Percentiles rank a stretch among this genome's conserved stretches.
phyloP scores from a whole-genome alignment of 768 basidiomycete genomes.

The Boletus sp. region DNA sequence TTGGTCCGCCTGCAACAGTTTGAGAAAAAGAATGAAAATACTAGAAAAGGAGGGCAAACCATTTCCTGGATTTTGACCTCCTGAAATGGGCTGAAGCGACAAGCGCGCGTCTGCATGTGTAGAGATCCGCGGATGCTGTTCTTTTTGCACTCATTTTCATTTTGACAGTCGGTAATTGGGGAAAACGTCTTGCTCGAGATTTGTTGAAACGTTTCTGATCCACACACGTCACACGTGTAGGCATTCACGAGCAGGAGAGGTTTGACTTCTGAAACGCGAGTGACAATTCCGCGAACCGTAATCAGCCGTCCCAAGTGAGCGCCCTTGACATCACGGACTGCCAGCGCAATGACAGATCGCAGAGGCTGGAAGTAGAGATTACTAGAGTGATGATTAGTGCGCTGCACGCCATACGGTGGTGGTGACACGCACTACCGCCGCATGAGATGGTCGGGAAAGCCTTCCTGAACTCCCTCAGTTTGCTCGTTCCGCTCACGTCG shows the following conservation, averaged over 20 bases:
- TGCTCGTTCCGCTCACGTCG: slow-evolving; percentile 85
- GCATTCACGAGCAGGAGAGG: slow-evolving; percentile 96
- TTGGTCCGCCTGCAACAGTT: slow-evolving; percentile 77
- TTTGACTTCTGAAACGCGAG: slow-evolving; percentile 98
- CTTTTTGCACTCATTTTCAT: slow-evolving; percentile 78
- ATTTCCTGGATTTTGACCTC: slow-evolving; percentile 99
- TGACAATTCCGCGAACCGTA: slow-evolving; percentile 96
- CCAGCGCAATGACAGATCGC: slow-evolving; percentile 69
- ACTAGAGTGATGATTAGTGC: slow-evolving; percentile 43
- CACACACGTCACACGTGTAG: slow-evolving; percentile 97
- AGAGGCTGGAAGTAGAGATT: slow-evolving; percentile 94
- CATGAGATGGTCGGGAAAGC: slow-evolving; percentile 89
- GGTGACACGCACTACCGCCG: slow-evolving; percentile 82
- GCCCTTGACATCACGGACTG: slow-evolving; percentile 90
- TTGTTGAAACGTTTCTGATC: slow-evolving; percentile 98
- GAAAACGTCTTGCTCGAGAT: slow-evolving; percentile 89
- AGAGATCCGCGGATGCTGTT: slow-evolving; percentile 87
- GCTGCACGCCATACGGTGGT: background rate
- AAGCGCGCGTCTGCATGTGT: slow-evolving; percentile 98
- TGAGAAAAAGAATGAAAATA: slow-evolving; percentile 6
- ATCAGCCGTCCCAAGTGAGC: slow-evolving; percentile 87
- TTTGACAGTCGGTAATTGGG: slow-evolving; percentile 87
- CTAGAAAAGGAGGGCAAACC: slow-evolving; percentile 44
- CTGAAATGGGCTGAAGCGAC: slow-evolving; percentile 96
- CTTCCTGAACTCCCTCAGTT: slow-evolving; percentile 66